Conservation (phyloP, 441 rosid species). For the Gossypium trilobum region DNA sequence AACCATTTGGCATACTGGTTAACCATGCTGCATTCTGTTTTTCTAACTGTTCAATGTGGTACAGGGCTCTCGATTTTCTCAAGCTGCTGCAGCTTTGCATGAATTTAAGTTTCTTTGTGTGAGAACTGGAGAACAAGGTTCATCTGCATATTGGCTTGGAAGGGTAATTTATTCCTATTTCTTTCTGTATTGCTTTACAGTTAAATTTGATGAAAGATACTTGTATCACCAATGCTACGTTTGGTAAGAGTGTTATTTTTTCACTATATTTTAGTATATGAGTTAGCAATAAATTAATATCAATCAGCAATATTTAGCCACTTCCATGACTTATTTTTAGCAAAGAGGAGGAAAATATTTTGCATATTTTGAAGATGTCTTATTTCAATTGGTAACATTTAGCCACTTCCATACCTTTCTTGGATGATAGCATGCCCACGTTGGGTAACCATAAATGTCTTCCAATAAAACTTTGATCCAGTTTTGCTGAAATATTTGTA, state of each 20-base stretch:
- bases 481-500: background rate
- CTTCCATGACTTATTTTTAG: no score
- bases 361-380: no score
- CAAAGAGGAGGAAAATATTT: no score
- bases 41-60: constrained; percentile 22
- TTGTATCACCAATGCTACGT: background rate
- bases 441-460: background rate
- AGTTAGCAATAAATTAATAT: no score
- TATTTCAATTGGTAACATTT: no score
- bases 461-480: background rate
- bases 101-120: constrained; percentile 68
- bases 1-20: constrained; percentile 13
- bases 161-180: constrained; percentile 38
- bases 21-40: constrained; percentile 4
- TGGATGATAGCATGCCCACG: background rate
- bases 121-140: constrained; percentile 37
- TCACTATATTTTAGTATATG: no score
- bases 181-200: background rate
- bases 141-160: constrained; percentile 69
- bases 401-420: background rate
- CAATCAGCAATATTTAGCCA: no score
- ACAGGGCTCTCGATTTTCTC: constrained; percentile 85
- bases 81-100: constrained; percentile 76
- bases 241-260: no score
- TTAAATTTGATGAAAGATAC: background rate